These are phyloP conservation scores for Trametes versicolor DNA, from an alignment of 1,284 basidiomycete species.

Conservation along the genomic window DNA sequence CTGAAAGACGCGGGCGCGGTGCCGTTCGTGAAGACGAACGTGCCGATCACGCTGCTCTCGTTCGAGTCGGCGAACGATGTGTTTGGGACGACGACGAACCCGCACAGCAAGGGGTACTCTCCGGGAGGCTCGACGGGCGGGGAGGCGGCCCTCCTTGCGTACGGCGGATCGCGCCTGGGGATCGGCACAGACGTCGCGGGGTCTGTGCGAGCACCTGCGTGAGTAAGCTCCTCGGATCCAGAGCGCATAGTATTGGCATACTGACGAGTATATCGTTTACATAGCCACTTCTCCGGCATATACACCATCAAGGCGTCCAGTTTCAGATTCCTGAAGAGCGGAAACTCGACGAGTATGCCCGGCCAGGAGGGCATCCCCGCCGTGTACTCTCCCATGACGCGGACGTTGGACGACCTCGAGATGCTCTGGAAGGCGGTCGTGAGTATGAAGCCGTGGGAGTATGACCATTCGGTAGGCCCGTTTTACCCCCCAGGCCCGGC, in stretches of 20 bases:
- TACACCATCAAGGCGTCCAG: slow-evolving; percentile 47
- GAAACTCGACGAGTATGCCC: slow-evolving; percentile 58
- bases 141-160: slow-evolving; percentile 74
- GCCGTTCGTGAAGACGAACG: slow-evolving; percentile 82
- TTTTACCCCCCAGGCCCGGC: not conserved
- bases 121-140: slow-evolving; percentile 79
- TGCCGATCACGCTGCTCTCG: slow-evolving; percentile 76
- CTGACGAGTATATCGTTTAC: not conserved
- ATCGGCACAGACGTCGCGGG: slow-evolving; percentile 81
- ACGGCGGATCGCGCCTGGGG: slow-evolving; percentile 75
- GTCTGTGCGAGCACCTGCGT: slow-evolving; percentile 78
- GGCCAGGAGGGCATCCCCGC: slow-evolving; percentile 60
- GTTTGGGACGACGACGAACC: slow-evolving; percentile 75
- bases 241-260: not conserved
- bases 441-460: slow-evolving; percentile 66
- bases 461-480: slow-evolving; percentile 63
- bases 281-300: slow-evolving; percentile 44
- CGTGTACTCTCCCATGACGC: slow-evolving; percentile 46
- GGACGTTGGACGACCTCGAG: slow-evolving; percentile 45
- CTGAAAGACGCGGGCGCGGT: slow-evolving; percentile 77
- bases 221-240: slow-evolving; percentile 55
- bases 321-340: slow-evolving; percentile 60
- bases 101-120: slow-evolving; percentile 64
- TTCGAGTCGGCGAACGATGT: slow-evolving; percentile 80
- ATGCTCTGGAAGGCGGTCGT: slow-evolving; percentile 55